phyloP scores from a whole-genome alignment of 768 basidiomycete genomes.

The Favolaschia claudopus region DNA sequence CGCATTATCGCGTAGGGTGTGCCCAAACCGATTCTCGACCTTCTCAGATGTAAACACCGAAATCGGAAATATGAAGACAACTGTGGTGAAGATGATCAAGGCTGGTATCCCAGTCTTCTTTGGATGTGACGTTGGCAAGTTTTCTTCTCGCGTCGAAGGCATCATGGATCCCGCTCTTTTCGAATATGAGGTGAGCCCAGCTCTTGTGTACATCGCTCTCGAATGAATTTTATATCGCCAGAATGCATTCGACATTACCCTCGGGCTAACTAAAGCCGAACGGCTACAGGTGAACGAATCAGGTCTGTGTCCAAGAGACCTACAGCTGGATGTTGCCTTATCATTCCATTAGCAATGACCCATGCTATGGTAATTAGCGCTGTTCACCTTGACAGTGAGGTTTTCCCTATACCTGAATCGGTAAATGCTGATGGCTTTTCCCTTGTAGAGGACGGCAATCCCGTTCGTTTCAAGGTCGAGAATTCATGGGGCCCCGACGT shows the following conservation, averaged over 20 bases:
- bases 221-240: constrained; percentile 34
- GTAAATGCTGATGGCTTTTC: too few relatives aligned
- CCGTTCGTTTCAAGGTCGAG: constrained; percentile 95
- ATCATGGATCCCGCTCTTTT: constrained; percentile 89
- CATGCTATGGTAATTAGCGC: constrained; percentile 96
- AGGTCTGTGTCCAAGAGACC: background rate
- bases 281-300: constrained; percentile 85
- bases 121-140: constrained; percentile 95
- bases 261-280: constrained; percentile 86
- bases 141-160: constrained; percentile 71
- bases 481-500: constrained; percentile 89
- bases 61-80: constrained; percentile 80
- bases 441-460: constrained; percentile 64
- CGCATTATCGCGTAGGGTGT: background rate
- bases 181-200: constrained; percentile 73
- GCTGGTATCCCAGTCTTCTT: constrained; percentile 93
- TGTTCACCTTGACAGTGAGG: constrained; percentile 79
- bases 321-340: background rate
- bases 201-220: background rate
- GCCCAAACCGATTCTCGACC: background rate
- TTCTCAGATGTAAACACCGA: constrained; percentile 87
- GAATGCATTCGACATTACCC: constrained; percentile 83
- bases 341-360: constrained; percentile 69
- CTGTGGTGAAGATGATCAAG: constrained; percentile 86
- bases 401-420: background rate